Base-by-base conservation (phyloP, 2,329 filamentous ascomycete species). In the Aquanectria penicillioides region DNA sequence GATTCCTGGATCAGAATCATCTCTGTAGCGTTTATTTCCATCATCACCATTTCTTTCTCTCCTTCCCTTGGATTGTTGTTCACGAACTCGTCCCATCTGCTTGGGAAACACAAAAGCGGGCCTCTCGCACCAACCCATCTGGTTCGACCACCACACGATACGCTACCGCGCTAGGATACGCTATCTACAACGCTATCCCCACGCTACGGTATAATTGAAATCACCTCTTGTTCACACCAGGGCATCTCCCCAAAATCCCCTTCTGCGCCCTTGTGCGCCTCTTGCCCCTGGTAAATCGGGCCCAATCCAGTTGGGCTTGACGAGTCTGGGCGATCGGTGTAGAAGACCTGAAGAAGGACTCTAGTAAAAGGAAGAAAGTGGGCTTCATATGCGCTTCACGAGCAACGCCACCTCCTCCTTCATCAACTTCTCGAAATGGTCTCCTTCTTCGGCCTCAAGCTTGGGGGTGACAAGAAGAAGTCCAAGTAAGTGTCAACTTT, bases 391-490 rank as follows among this genome's bases (percentile, higher is more conserved):
- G 54, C 28, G 26, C 34, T 23, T n/a, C 50, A 10, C 29, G 17
- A 47, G 40, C 40, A 36, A 18, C 15, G 31, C 22, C 22, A 20
- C 11, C 20, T 29, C 47, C 34, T 12, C 20, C 15, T 28, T 10
- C 37, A 15, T 13, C 34, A 48, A 41, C 48, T 57, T 20, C 37
- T 54, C 63, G 62, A 58, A 53, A 86, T 87, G 85, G 84, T 86
- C 18, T 86, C 85, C 3, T 84, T 87, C 63, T 86, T 86, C 62
- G 83, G 84, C 46, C 74, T 87, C 69, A 85, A 81, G 70, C 76
- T 86, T 59, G 82, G 83, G 46, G 78, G 78, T 65, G 82, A 83
- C 61, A 86, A 81, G 75, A 86, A 86, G 73, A 85, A 83, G 79
- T 81, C 75, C n/a, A 71, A 78, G 83, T 79, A 71, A 68, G 72